Percentiles rank a stretch among this genome's conserved stretches.
Conservation (phyloP, 2,329 filamentous ascomycete species). For the Pseudopyricularia javanii region DNA sequence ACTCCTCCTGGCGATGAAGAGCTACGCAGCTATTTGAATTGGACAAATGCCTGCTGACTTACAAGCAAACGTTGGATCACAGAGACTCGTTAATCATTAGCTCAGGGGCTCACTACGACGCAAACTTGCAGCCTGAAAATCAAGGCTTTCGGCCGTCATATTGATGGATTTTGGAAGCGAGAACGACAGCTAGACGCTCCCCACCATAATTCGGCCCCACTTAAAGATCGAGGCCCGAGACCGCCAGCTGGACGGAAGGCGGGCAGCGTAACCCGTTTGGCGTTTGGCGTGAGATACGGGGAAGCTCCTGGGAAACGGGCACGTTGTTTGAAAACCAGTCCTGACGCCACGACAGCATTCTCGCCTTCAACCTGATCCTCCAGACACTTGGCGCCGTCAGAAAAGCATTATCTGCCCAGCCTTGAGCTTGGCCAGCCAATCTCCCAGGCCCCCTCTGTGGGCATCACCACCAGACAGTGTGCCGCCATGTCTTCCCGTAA, state of each 20-base stretch:
- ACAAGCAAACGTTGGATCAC: no score
- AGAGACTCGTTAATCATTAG: no score
- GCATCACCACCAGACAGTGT: not conserved
- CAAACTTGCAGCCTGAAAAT: not conserved
- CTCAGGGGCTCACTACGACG: no score
- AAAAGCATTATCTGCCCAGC: not conserved
- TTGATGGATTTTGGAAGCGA: not conserved
- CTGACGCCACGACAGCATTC: not conserved
- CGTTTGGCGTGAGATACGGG: not conserved
- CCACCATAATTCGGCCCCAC: not conserved
- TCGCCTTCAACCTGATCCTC: not conserved
- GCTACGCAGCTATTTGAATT: no score
- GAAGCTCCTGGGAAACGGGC: not conserved
- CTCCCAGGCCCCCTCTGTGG: constrained; percentile 3
- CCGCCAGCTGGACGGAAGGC: not conserved
- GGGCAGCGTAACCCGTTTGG: not conserved
- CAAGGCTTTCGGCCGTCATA: not conserved
- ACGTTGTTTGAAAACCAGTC: not conserved
- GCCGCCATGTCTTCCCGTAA: constrained; percentile 3
- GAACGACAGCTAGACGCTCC: not conserved
- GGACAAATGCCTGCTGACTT: no score
- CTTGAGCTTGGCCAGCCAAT: constrained; percentile 1
- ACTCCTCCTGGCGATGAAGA: no score
- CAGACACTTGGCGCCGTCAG: not conserved
- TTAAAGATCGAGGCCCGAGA: not conserved